phyloP scores from a whole-genome alignment of 2,329 filamentous ascomycete species.

The Penicillium freii region DNA sequence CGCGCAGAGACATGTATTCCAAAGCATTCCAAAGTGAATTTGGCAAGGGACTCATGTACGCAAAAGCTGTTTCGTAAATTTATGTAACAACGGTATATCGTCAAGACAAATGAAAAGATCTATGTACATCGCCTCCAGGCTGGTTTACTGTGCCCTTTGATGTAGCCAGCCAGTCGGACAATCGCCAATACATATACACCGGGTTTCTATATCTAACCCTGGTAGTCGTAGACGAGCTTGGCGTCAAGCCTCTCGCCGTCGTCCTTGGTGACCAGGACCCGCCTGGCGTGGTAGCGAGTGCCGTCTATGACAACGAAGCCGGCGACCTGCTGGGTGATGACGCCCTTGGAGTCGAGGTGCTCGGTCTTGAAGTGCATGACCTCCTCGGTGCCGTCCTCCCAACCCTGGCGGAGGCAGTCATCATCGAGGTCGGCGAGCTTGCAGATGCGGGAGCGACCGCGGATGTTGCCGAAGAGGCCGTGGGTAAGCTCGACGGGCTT shows the following conservation, averaged over 20 bases:
- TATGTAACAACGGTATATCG: neutral
- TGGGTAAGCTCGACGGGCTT: neutral
- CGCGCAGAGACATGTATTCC: neutral
- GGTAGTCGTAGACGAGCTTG: neutral
- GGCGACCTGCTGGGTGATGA: neutral
- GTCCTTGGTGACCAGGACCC: neutral
- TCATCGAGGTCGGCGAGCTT: neutral
- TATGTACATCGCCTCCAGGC: neutral
- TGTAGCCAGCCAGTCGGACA: neutral
- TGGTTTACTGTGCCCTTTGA: neutral
- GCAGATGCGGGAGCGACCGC: neutral
- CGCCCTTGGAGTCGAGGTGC: neutral
- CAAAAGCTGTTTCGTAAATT: neutral
- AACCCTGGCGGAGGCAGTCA: neutral
- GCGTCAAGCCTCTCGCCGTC: neutral
- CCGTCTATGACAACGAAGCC: neutral
- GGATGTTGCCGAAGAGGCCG: neutral
- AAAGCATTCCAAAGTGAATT: neutral
- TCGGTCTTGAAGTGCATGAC: neutral
- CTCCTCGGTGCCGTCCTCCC: neutral
- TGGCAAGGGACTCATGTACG: neutral
- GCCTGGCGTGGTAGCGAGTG: neutral
- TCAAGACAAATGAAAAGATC: neutral
- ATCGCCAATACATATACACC: neutral
- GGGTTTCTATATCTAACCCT: neutral